These are phyloP conservation scores for Coniosporium tulheliwenetii DNA, from an alignment of 2,329 filamentous ascomycete species.

Conservation along the genomic window DNA sequence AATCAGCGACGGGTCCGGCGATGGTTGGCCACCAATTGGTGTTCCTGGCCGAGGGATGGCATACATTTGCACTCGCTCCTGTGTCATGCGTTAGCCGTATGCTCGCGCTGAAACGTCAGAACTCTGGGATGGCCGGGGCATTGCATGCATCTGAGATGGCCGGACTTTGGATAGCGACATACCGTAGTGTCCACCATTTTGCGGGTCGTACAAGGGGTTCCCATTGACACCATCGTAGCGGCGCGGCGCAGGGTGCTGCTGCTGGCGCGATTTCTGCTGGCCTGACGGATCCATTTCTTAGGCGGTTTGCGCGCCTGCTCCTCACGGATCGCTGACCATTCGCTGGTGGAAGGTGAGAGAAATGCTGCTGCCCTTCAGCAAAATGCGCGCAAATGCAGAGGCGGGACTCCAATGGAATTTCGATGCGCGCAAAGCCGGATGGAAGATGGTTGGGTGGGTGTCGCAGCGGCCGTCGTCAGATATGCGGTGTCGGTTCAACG, in stretches of 20 bases:
- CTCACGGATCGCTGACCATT: background rate
- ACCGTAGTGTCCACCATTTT: constrained; percentile 35
- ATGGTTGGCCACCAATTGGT: constrained; percentile 1
- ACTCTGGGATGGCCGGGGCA: background rate
- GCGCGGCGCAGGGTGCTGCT: constrained; percentile 18
- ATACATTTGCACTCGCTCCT: constrained; percentile 56
- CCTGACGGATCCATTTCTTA: background rate
- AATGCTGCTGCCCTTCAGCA: background rate
- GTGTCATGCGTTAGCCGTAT: constrained; percentile 1
- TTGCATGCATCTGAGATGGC: background rate
- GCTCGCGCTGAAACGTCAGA: constrained; percentile 1
- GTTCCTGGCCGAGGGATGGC: constrained; percentile 12
- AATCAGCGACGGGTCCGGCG: constrained; percentile 9
- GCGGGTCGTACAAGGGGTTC: constrained; percentile 29
- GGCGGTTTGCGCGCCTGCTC: background rate
- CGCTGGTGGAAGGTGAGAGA: background rate
- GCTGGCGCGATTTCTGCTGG: constrained; percentile 20
- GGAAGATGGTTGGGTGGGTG: background rate
- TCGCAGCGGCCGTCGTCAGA: background rate
- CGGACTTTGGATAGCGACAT: constrained; percentile 7
- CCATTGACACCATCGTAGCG: constrained; percentile 35
- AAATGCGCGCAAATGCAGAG: background rate
- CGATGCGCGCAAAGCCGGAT: background rate
- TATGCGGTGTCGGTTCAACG: background rate
- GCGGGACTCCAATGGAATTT: background rate